These are phyloP conservation scores for Echinosophora koreensis DNA, from an alignment of 306 rosid genomes.

Conservation along the genomic window DNA sequence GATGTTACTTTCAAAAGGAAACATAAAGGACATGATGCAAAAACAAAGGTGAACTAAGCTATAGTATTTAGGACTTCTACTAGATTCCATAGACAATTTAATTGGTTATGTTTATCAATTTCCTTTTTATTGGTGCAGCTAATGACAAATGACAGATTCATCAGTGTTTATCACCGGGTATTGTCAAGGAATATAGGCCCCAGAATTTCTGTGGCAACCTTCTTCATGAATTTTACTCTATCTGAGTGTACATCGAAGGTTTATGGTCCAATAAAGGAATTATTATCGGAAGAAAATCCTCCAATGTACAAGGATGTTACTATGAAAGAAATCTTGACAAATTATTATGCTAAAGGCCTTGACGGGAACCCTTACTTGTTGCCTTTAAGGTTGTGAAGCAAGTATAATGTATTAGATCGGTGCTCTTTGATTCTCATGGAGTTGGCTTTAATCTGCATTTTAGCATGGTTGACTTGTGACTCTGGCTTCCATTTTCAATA, in stretches of 20 bases:
- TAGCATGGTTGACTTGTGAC: too few species aligned
- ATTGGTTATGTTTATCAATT: neutral
- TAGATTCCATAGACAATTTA: neutral
- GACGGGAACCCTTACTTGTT: constrained; percentile 46
- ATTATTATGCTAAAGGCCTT: constrained; percentile 32
- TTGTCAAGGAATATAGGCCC: constrained; percentile 29
- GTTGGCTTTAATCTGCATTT: constrained; percentile 8
- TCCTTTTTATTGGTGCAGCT: constrained; percentile 36
- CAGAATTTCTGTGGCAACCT: constrained; percentile 38
- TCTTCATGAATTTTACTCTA: neutral
- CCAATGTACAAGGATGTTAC: constrained; percentile 49
- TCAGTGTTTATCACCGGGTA: constrained; percentile 45
- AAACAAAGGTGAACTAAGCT: too few species aligned
- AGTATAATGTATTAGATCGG: neutral
- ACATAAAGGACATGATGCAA: too few species aligned
- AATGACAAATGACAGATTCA: constrained; percentile 37
- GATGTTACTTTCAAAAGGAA: too few species aligned
- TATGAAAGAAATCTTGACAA: constrained; percentile 12
- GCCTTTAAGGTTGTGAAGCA: constrained; percentile 30
- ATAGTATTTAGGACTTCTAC: too few species aligned
- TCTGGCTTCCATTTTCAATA: too few species aligned
- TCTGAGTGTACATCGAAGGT: constrained; percentile 2
- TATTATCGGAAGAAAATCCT: constrained; percentile 56
- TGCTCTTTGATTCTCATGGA: neutral
- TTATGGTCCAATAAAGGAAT: constrained; percentile 61